Conservation (phyloP, 202 grass and related monocot species). For the Hordeum pubiflorum region DNA sequence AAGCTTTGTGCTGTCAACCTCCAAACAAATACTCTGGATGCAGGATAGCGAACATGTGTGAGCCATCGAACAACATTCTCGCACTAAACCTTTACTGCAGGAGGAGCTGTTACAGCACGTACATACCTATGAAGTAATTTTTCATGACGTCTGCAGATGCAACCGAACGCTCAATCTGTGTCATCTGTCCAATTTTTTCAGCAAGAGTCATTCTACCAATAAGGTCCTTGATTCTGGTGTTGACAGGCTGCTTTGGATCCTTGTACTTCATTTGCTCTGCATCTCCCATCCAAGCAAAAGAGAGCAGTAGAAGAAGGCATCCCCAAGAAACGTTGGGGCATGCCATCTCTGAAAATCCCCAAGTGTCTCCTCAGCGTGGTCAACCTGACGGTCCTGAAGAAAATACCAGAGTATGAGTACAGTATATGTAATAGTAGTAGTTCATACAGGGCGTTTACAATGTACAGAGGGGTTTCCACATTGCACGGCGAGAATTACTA, state of each 20-base stretch:
- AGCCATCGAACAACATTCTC: background rate
- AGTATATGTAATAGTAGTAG: background rate
- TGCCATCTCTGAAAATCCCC: conserved; percentile 29
- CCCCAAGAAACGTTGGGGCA: background rate
- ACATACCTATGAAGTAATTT: conserved; percentile 93
- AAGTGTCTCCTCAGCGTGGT: background rate
- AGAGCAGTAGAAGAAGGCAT: conserved; percentile 51
- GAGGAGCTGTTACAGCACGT: background rate
- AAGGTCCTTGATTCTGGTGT: conserved; percentile 76
- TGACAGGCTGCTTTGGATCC: conserved; percentile 67
- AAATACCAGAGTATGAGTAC: background rate
- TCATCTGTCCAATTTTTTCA: conserved; percentile 96
- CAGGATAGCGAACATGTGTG: background rate
- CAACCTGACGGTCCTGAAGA: background rate
- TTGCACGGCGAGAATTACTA: background rate
- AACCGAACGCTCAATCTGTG: conserved; percentile 76
- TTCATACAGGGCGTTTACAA: background rate
- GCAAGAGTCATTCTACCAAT: conserved; percentile 85
- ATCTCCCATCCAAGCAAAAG: conserved; percentile 35
- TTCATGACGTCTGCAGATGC: conserved; percentile 83
- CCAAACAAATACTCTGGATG: background rate
- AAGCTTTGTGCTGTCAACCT: background rate
- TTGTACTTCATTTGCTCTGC: conserved; percentile 80
- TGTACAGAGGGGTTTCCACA: background rate
- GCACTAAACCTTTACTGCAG: background rate